Base-by-base conservation (phyloP, 2,329 filamentous ascomycete species). In the Sporothrix dimorphospora region DNA sequence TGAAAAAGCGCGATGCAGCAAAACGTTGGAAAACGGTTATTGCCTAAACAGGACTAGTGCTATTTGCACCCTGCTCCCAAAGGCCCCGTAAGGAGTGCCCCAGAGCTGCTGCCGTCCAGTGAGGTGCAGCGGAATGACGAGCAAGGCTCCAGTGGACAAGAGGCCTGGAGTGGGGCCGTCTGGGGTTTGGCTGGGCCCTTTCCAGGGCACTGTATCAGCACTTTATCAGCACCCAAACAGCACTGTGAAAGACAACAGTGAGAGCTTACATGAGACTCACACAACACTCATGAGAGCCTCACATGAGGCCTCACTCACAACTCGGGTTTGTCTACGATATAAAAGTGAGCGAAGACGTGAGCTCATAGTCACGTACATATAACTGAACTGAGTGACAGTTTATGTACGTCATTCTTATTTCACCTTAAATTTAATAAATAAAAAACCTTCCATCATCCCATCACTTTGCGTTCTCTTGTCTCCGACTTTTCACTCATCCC, bases 41-140 rank as follows among this genome's bases (percentile, higher is more conserved):
- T 27, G 34, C 71, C 66, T 34, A 68, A 21, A 51, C 30, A 19
- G 63, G 63, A 27, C 30, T 72, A 69, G 70, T 42, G 27, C 47
- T 14, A 9, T 7, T 51, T n/a, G 57, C 14, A 16, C 38, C 38
- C 7, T 49, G 12, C 5, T 21, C 40, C 4, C 27, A 34, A 24
- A 27, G 21, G 8, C 19, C 19, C 55, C 55, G 27, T 30, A n/a
- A 12, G 27, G 45, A 6, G 1, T 45, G 59, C 59, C 21, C 59
- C 38, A 65, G 8, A 27, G 42, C 2, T 4, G n/a, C 42, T 51
- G 45, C n/a, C 45, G 65, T 67, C 65, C 45, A 67, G 45, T 53
- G 65, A 51, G 16, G 27, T 30, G 30, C 66, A 69, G 49, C 11
- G 66, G 30, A 69, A 57, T 55, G 24, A 45, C 49, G 12, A 16